A percentile compares a stretch with the other conserved stretches of the same genome.
These are phyloP conservation scores for Dictyostelium brefeldianum DNA, from an alignment of 78 protist species.

Conservation along the genomic window DNA sequence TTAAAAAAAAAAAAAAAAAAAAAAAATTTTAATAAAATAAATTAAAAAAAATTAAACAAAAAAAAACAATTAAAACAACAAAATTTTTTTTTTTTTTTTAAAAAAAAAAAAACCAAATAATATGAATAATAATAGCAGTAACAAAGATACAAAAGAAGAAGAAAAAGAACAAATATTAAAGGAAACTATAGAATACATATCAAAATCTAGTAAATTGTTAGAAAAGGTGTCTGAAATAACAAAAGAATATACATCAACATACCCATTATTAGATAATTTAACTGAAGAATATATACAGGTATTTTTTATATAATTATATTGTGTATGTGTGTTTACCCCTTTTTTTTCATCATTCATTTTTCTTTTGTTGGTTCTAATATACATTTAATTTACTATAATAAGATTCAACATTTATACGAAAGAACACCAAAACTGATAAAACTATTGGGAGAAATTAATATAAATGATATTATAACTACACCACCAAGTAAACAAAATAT, in stretches of 20 bases:
- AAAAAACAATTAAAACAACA: not conserved
- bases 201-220: not conserved
- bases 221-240: not conserved
- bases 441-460: not conserved
- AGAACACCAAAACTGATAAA: conserved; percentile 6
- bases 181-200: not conserved
- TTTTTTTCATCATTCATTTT: not conserved
- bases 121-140: not conserved
- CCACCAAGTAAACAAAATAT: not conserved
- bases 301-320: not conserved
- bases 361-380: not conserved
- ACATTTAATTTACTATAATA: not conserved
- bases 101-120: not conserved
- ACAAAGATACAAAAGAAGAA: not conserved
- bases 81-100: too few relatives aligned
- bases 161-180: not conserved
- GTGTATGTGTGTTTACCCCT: not conserved
- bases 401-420: conserved; percentile 13
- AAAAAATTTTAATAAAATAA: not conserved
- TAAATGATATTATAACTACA: not conserved
- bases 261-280: conserved; percentile 20
- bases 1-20: not conserved
- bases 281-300: not conserved
- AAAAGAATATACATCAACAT: not conserved
- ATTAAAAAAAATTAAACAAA: not conserved